Percentiles rank a stretch among this genome's conserved stretches.
phyloP scores from a whole-genome alignment of 306 rosid genomes.

The Quercus engelmannii region DNA sequence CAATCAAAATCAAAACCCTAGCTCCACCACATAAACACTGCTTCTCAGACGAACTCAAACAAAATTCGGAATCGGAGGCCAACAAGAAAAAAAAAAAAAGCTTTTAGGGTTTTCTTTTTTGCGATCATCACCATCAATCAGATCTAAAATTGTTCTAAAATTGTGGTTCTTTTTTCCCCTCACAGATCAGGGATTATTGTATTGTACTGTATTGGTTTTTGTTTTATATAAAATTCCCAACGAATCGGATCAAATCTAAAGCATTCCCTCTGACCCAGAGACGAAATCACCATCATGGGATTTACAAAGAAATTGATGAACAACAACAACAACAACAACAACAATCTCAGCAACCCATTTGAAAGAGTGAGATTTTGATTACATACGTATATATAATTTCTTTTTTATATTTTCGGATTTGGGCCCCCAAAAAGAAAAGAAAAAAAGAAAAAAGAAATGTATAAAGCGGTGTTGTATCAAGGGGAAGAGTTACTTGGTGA shows the following conservation, averaged over 20 bases:
- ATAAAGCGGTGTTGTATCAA: constrained; percentile 75
- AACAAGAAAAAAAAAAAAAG: not conserved
- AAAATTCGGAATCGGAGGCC: constrained; percentile 12
- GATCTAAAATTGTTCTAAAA: constrained; percentile 58
- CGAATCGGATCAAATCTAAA: constrained; percentile 65
- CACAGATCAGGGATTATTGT: constrained; percentile 22
- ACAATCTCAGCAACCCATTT: constrained; percentile 9
- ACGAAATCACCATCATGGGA: constrained; percentile 31
- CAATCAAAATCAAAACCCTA: constrained; percentile 54
- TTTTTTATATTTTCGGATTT: not conserved
- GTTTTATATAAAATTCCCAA: constrained; percentile 28
- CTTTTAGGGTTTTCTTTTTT: constrained; percentile 25
- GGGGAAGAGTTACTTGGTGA: constrained; percentile 92
- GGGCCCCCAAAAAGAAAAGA: constrained; percentile 19
- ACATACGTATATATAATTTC: too few species aligned
- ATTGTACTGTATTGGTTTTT: constrained; percentile 2
- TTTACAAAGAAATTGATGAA: constrained; percentile 40
- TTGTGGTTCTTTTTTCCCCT: constrained; percentile 29
- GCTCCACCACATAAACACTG: constrained; percentile 12
- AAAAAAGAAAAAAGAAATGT: constrained; percentile 46
- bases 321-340: not conserved
- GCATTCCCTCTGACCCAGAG: constrained; percentile 32
- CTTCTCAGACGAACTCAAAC: not conserved
- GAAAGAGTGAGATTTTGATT: constrained; percentile 31
- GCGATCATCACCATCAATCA: constrained; percentile 44